Evolutionary conservation across 2,329 filamentous ascomycete genomes (phyloP).

Genomic region (Escovopsis weberi): DNA sequence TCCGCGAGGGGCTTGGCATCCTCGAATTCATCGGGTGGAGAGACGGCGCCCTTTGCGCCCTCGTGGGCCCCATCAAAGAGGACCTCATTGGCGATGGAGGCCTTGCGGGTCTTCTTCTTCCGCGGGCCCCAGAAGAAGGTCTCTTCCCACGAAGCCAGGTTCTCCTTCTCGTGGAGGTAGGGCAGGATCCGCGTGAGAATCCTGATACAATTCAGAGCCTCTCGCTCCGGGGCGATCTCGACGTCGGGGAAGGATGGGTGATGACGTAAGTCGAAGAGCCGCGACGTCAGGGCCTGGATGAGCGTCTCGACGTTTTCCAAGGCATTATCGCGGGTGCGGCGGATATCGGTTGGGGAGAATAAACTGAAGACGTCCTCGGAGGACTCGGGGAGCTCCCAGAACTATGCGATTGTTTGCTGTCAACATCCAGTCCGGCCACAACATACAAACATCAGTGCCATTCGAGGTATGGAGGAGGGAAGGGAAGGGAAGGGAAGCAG

Average conservation of each 20-base stretch:
- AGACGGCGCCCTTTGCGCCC: constrained; percentile 11
- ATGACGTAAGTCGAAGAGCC: constrained; percentile 68
- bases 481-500: background rate
- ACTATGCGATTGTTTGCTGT: constrained; percentile 35
- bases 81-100: constrained; percentile 55
- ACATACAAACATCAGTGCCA: too few relatives aligned
- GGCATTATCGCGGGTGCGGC: constrained; percentile 71
- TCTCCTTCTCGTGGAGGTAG: constrained; percentile 81
- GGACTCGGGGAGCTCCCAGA: constrained; percentile 94
- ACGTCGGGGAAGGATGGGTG: constrained; percentile 83
- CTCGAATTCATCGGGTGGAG: constrained; percentile 52
- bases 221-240: constrained; percentile 68
- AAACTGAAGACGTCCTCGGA: constrained; percentile 94
- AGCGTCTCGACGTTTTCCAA: constrained; percentile 83
- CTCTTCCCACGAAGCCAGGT: constrained; percentile 73
- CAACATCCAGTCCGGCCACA: too few relatives aligned
- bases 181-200: constrained; percentile 81
- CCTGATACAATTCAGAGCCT: constrained; percentile 90
- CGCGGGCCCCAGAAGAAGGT: constrained; percentile 80
- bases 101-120: constrained; percentile 54
- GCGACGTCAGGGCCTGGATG: constrained; percentile 68
- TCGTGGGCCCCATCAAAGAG: constrained; percentile 65
- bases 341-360: constrained; percentile 79
- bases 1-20: constrained; percentile 79
- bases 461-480: background rate